Evolutionary conservation across 805 yeast species (phyloP).

Genomic region (Candida oleophila): DNA sequence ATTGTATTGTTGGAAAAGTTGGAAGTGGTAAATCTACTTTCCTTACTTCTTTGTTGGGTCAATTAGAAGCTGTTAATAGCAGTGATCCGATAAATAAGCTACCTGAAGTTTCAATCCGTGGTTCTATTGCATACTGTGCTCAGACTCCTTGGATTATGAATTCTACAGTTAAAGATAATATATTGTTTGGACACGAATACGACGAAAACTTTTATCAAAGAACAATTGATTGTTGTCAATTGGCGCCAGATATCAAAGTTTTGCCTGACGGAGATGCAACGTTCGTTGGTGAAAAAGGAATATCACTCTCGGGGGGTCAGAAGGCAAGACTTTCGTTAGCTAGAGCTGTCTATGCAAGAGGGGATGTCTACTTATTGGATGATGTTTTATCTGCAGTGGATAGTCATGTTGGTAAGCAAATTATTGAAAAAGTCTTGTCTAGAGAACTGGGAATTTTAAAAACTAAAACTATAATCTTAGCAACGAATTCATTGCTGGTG

Average conservation of each 20-base stretch:
- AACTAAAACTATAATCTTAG: constrained; percentile 52
- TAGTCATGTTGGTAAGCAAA: constrained; percentile 62
- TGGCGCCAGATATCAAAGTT: constrained; percentile 45
- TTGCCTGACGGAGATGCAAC: constrained; percentile 56
- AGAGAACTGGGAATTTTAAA: constrained; percentile 46
- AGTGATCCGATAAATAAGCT: constrained; percentile 11
- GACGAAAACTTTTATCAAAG: constrained; percentile 41
- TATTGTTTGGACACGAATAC: constrained; percentile 48
- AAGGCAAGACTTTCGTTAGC: constrained; percentile 65
- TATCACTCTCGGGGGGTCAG: constrained; percentile 62
- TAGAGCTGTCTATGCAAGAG: constrained; percentile 63
- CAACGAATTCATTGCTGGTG: constrained; percentile 59
- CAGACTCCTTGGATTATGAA: constrained; percentile 59
- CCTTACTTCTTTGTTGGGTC: constrained; percentile 54
- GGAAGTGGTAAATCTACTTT: constrained; percentile 68
- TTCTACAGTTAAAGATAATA: constrained; percentile 49
- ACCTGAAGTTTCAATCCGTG: constrained; percentile 22
- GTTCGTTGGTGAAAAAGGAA: constrained; percentile 60
- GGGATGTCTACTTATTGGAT: constrained; percentile 59
- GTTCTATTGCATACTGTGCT: constrained; percentile 59
- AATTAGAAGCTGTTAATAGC: constrained; percentile 39
- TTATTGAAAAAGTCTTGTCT: constrained; percentile 48
- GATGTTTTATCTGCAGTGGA: constrained; percentile 73
- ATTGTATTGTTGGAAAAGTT: constrained; percentile 65
- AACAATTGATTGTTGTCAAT: constrained; percentile 50